Evolutionary conservation across 1,139 yeast species (phyloP), one percentile per base, ranked within the genome.

Genomic region (Sugiyamaella novakii): DNA sequence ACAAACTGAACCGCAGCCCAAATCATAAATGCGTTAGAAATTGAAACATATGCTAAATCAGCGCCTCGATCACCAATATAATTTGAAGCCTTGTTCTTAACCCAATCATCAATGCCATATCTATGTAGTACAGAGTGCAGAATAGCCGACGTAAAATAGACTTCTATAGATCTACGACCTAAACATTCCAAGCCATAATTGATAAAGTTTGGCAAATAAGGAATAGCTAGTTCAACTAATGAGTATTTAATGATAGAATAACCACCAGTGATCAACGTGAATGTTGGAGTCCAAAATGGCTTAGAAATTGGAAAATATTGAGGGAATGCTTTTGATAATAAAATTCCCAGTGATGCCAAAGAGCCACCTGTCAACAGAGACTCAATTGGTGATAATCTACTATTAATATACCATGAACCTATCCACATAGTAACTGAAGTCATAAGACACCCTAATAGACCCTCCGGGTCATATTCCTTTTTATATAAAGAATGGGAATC

Each of bases 221-320:
- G 68, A 19, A 59, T 19, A 1, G 50, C 49, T 14, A 54, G 44
- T 5, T 50, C 40, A 7, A 59, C 46, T 6, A 52, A 52, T 11
- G 62, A 55, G 43, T 59, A 67, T 51, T 66, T 67, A 43, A 66
- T 50, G 21, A 68, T 56, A 10, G 64, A 56, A 47, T 58, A 56
- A 1, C 73, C 73, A 24, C 62, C 59, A 5, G 71, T 55, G 19
- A 60, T 52, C 21, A 68, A 54, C 2, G 66, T 62, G 49, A 63
- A 69, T 15, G 69, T 53, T 10, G 71, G 70, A 2, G 71, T 64
- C 73, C 73, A 70, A 52, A 59, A 62, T 4, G 70, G 68, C 49
- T 69, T 68, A 12, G 69, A 64, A 7, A 69, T 33, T 1, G 73
- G 72, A 38, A 60, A 53, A 42, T 57, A 49, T 25, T 58, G 55